phyloP scores from a whole-genome alignment of 2,329 filamentous ascomycete species.

The Cylindrodendrum hubeiense region DNA sequence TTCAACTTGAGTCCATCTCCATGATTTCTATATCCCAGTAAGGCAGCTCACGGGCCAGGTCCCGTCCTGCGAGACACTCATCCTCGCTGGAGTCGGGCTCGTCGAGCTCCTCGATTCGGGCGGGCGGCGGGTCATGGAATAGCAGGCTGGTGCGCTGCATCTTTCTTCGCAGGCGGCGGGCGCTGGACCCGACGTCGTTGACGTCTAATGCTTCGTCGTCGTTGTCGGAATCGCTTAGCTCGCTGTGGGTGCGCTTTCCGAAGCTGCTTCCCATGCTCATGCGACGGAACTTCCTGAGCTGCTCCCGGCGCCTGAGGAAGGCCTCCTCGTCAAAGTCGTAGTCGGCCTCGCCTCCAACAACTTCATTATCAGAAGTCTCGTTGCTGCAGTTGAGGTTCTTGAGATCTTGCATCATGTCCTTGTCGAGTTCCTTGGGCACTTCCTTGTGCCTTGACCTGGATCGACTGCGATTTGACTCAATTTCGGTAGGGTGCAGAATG shows the following conservation, averaged over 20 bases:
- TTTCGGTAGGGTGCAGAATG: conserved; percentile 58
- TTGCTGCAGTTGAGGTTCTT: conserved; percentile 60
- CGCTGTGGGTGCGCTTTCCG: conserved; percentile 66
- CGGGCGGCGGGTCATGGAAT: conserved; percentile 63
- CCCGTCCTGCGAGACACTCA: conserved; percentile 54
- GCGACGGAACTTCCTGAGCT: conserved; percentile 58
- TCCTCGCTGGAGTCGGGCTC: conserved; percentile 64
- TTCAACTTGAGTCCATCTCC: conserved; percentile 58
- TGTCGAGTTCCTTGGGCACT: conserved; percentile 52
- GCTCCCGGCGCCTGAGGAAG: conserved; percentile 56
- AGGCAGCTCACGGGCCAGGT: conserved; percentile 62
- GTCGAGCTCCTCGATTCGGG: conserved; percentile 66
- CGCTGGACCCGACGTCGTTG: conserved; percentile 60
- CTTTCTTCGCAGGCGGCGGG: conserved; percentile 61
- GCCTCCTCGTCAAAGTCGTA: conserved; percentile 54
- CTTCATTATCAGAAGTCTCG: conserved; percentile 52
- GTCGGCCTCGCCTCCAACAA: conserved; percentile 49
- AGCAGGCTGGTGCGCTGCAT: conserved; percentile 61
- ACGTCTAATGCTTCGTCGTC: conserved; percentile 55
- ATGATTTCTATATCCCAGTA: conserved; percentile 64
- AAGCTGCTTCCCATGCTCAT: conserved; percentile 67
- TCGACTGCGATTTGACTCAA: conserved; percentile 60
- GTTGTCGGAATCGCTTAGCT: conserved; percentile 64
- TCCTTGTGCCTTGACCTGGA: conserved; percentile 51
- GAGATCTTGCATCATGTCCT: conserved; percentile 58